Evolutionary conservation across 1,284 basidiomycete genomes (phyloP), one percentile per base, ranked within the genome.

Genomic region (Moniliella sp.): DNA sequence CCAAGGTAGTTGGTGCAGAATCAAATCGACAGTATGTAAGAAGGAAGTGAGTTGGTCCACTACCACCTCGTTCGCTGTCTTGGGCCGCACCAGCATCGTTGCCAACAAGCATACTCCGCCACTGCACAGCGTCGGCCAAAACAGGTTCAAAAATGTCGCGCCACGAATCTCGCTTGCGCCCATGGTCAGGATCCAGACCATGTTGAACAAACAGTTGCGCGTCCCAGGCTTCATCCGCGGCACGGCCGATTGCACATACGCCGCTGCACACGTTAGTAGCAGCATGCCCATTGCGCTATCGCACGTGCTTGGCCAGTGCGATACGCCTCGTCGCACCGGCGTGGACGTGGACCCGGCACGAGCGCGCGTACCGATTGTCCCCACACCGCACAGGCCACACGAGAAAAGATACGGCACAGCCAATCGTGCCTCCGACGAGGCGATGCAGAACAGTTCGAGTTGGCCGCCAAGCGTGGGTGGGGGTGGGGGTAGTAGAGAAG

Each of bases 201-300:
- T 32, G 17, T 30, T 27, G 29, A 55, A 53, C 30, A 57, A 32
- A 19, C 34, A 25, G 4, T 43, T 43, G 2, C 54, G 38, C 15
- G 46, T 35, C 2, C 43, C 29, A 0, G 33, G 21, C 18, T 46
- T 48, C 25, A 57, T 36, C 4, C 52, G 42, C 11, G 54, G 54
- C 0, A 39, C 26, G 10, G 40, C 32, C 32, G 42, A 46, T 13
- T 40, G 43, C 9, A 49, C 19, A 8, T 27, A 18, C 3, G 47
- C 48, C 2, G 36, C 34, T 3, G 40, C 4, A 31, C 53, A 49
- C 25, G 40, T 39, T 25, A 50, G 18, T 4, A 38, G 25, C 18
- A 55, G 35, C 2, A 55, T 34, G 8, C 39, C 33, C 28, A 35
- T 36, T n/a, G 46, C 46, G 1, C 45, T 2, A 57, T 31, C 0